Evolutionary conservation across 768 basidiomycete genomes (phyloP), one percentile per base, ranked within the genome.

Genomic region (Mrakia frigida): DNA sequence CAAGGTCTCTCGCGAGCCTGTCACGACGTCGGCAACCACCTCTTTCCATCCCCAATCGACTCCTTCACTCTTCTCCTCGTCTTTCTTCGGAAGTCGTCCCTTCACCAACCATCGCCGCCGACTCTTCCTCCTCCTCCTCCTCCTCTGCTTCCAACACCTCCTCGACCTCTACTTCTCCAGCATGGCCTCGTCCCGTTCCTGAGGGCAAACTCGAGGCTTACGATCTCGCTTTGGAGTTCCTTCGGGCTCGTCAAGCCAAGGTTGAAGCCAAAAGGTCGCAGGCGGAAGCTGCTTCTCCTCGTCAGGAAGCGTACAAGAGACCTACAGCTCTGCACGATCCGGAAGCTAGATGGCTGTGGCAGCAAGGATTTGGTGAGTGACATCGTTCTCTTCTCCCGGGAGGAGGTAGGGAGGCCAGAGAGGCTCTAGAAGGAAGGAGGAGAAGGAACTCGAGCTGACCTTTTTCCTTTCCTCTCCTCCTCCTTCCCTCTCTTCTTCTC

Each of bases 321-420:
- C 39, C 67, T n/a, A n/a, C n/a, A n/a, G n/a, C n/a, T n/a, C n/a
- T 92, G 41, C 95, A 98, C 82, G 84, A 93, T n/a, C 95, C 94
- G 0, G 86, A 89, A 73, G 88, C 90, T 46, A 84, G 94, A 81
- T 92, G 92, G 90, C 87, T 86, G 79, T 91, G 92, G 78, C 85
- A 86, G 50, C 91, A 92, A 80, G 91, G 90, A n/a, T 87, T 90
- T 87, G 90, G 90, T 92, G 79, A 37, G 90, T 41, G n/a, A 0
- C n/a, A 33, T 63, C 31, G 28, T 6, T 33, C 28, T 31, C 33
- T 18, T 25, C 14, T 33, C 6, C n/a, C 6, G n/a, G 14, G 23
- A 60, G 33, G 61, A n/a, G 61, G 63, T 37, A 23, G 46, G 60
- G 39, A 10, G 43, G 65, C 14, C 52, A 13, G 11, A 28, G 65